phyloP scores from a whole-genome alignment of 75 land plant species.

The Chamaecyparis obtusa region DNA sequence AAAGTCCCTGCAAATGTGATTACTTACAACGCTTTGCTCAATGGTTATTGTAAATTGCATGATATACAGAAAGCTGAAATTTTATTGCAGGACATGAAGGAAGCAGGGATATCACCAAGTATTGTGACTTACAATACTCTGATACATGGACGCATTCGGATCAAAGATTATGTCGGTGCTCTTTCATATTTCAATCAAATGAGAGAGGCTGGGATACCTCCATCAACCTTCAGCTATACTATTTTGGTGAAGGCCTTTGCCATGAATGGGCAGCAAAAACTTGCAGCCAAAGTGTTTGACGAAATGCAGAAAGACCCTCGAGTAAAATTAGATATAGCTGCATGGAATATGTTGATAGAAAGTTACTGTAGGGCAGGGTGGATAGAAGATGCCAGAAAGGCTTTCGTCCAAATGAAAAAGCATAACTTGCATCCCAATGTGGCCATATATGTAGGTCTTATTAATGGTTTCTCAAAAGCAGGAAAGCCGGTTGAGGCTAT shows the following conservation, averaged over 20 bases:
- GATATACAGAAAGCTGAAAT: constrained; percentile 63
- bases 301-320: constrained; percentile 75
- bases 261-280: constrained; percentile 64
- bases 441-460: constrained; percentile 77
- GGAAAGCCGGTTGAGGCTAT: constrained; percentile 80
- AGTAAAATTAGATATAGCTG: constrained; percentile 68
- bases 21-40: constrained; percentile 83
- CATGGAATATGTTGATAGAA: constrained; percentile 90
- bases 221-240: constrained; percentile 84
- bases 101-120: constrained; percentile 58
- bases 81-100: constrained; percentile 65
- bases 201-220: constrained; percentile 74
- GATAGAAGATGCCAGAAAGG: constrained; percentile 63
- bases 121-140: constrained; percentile 86
- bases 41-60: constrained; percentile 70
- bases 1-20: constrained; percentile 76
- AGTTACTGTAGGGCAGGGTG: constrained; percentile 72
- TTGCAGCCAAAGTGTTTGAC: constrained; percentile 76
- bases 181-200: constrained; percentile 72
- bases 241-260: constrained; percentile 95
- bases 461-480: constrained; percentile 64
- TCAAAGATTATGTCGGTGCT: constrained; percentile 78
- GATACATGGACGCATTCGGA: constrained; percentile 77
- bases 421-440: constrained; percentile 65
- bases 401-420: constrained; percentile 70